Conservation (phyloP, 768 basidiomycete species). For the Pleurotus cornucopiae region DNA sequence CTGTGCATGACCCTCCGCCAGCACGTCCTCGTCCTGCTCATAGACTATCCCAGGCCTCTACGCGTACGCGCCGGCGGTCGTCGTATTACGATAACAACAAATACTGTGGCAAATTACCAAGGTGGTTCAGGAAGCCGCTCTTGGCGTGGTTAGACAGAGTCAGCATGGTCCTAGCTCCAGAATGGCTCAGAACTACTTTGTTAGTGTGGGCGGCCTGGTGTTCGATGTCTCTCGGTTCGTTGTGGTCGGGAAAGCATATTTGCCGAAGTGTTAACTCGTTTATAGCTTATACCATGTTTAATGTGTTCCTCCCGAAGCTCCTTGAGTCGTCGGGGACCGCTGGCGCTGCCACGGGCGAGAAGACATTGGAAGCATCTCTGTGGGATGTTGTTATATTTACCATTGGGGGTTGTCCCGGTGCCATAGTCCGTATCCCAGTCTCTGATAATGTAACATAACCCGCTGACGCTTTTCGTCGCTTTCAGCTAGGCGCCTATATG, state of each 20-base stretch:
- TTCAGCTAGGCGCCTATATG: conserved; percentile 79
- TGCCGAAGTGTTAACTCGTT: not conserved
- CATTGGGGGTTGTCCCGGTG: conserved; percentile 79
- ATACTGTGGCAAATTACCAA: conserved; percentile 43
- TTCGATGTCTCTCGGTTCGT: conserved; percentile 69
- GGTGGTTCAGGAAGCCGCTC: conserved; percentile 54
- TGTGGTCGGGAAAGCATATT: not conserved
- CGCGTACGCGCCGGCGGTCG: conserved; percentile 25
- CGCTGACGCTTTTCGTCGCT: not conserved
- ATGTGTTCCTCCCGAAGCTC: conserved; percentile 85
- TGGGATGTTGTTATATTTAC: conserved; percentile 90
- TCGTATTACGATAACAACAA: conserved; percentile 39
- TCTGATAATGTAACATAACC: not conserved
- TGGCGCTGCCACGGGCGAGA: conserved; percentile 20
- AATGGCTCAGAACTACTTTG: conserved; percentile 74
- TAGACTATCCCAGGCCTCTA: conserved; percentile 2
- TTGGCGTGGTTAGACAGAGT: conserved; percentile 68
- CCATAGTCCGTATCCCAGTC: conserved; percentile 50
- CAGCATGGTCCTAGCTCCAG: conserved; percentile 63
- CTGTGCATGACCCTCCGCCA: not conserved
- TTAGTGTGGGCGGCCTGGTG: conserved; percentile 80
- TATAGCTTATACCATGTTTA: conserved; percentile 86
- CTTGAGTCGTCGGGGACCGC: conserved; percentile 53
- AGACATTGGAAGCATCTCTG: conserved; percentile 56
- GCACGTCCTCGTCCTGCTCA: not conserved